These are phyloP conservation scores for Pueraria montana DNA, from an alignment of 306 rosid genomes.

Conservation along the genomic window DNA sequence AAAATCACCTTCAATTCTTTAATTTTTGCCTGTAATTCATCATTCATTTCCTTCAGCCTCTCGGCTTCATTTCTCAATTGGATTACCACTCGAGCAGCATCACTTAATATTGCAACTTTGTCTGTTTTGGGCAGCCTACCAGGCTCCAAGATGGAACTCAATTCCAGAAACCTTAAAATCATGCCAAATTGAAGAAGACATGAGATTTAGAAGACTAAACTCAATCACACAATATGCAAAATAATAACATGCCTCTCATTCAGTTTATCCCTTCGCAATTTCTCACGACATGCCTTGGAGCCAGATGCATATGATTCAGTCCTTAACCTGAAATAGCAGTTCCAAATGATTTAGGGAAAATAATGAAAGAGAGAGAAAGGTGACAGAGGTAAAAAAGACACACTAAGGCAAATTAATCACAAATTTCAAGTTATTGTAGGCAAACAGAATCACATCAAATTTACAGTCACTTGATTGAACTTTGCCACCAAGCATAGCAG, in stretches of 20 bases:
- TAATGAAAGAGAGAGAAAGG: constrained; percentile 16
- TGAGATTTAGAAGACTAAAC: constrained; percentile 48
- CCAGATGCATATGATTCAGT: constrained; percentile 67
- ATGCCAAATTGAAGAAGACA: constrained; percentile 54
- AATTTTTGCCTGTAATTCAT: constrained; percentile 66
- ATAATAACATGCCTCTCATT: constrained; percentile 82
- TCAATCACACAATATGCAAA: constrained; percentile 46
- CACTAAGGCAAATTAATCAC: constrained; percentile 1
- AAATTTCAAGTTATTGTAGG: constrained; percentile 8
- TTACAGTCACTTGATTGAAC: constrained; percentile 8
- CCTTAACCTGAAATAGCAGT: constrained; percentile 62
- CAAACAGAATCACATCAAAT: not conserved
- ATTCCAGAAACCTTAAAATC: constrained; percentile 79
- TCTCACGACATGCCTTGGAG: constrained; percentile 92
- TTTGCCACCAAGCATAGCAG: not conserved
- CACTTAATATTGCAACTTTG: constrained; percentile 79
- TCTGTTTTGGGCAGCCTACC: constrained; percentile 84
- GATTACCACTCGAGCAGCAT: constrained; percentile 70
- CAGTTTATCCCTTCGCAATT: constrained; percentile 85
- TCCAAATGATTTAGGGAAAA: constrained; percentile 35
- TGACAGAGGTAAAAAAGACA: not conserved
- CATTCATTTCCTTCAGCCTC: constrained; percentile 71
- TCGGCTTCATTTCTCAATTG: constrained; percentile 75
- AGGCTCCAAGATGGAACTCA: constrained; percentile 85
- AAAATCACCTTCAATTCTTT: constrained; percentile 80